Base-by-base conservation (phyloP, 805 yeast genomes). In the Kazachstania martiniae region DNA sequence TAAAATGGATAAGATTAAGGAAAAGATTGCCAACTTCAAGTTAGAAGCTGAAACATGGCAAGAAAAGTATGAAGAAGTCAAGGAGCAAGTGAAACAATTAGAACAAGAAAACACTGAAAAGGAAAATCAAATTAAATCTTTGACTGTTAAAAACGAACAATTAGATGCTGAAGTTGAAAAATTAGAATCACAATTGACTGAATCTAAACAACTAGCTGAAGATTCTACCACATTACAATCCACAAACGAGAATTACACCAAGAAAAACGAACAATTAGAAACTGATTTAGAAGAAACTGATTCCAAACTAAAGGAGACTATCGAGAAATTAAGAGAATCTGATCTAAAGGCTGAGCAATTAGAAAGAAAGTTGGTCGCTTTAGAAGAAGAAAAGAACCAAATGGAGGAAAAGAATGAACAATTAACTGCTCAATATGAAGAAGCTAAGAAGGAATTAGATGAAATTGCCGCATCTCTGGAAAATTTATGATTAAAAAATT, bases 41-140 rank as follows among this genome's bases (percentile, higher is more conserved):
- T 69, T 83, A 52, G 97, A 91, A 59, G 89, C 95, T 46, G 98
- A 91, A 68, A 69, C 79, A 51, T 93, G 98, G 85, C 95, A 89
- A 68, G 95, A 85, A 61, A 84, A 86, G 69, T 78, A 91, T 40
- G 98, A 91, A 55, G 95, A 83, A 51, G 72, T 82, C 51, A 63
- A 76, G 40, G 75, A 70, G 42, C 77, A 77, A 59, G 75, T 82
- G 65, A 91, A 87, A 71, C 79, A 70, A 56, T 70, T 89, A n/a
- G 97, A 89, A 63, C 96, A 89, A 66, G 94, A 85, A 55, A 72
- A 73, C 56, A 68, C 83, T 46, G 89, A 84, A 47, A 87, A 87
- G 67, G 98, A 91, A 61, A 89, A 91, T 68, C 91, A 84, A 61
- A 85, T 91, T 61, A 86, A 85, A 57, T 71, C 96, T 4, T 74